These are phyloP conservation scores for Corymbia calophylla DNA, from an alignment of 441 rosid species.

Conservation along the genomic window DNA sequence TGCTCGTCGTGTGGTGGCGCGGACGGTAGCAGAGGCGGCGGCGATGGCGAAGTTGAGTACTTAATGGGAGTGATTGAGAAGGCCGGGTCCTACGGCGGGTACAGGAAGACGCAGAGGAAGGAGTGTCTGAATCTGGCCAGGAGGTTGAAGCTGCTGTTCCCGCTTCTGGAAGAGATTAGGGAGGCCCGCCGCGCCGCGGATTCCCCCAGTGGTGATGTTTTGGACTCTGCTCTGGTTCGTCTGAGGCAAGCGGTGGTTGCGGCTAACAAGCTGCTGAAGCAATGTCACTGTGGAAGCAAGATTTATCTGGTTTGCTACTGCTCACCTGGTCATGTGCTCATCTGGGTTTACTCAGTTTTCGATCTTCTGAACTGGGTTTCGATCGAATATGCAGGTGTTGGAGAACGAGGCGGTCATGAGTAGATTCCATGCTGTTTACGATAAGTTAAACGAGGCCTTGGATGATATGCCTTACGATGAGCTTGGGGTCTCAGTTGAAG, in stretches of 20 bases:
- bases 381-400: conserved; percentile 32
- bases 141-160: conserved; percentile 49
- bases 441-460: conserved; percentile 42
- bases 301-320: conserved; percentile 48
- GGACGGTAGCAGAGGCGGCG: neutral
- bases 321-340: neutral
- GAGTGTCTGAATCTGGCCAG: conserved; percentile 49
- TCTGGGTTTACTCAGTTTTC: neutral
- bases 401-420: conserved; percentile 49
- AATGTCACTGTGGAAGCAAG: conserved; percentile 71
- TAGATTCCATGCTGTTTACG: conserved; percentile 46
- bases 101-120: conserved; percentile 39
- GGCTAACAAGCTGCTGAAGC: conserved; percentile 49
- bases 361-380: neutral
- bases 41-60: conserved; percentile 8
- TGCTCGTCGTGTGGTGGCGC: neutral
- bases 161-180: conserved; percentile 44
- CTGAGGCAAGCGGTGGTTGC: conserved; percentile 29
- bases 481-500: conserved; percentile 49
- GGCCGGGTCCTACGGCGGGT: conserved; percentile 30
- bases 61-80: conserved; percentile 32
- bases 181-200: conserved; percentile 12
- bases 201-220: neutral
- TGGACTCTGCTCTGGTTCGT: conserved; percentile 15
- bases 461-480: conserved; percentile 38